Conservation (phyloP, 2,329 filamentous ascomycete genomes). For the Aureobasidium musti region DNA sequence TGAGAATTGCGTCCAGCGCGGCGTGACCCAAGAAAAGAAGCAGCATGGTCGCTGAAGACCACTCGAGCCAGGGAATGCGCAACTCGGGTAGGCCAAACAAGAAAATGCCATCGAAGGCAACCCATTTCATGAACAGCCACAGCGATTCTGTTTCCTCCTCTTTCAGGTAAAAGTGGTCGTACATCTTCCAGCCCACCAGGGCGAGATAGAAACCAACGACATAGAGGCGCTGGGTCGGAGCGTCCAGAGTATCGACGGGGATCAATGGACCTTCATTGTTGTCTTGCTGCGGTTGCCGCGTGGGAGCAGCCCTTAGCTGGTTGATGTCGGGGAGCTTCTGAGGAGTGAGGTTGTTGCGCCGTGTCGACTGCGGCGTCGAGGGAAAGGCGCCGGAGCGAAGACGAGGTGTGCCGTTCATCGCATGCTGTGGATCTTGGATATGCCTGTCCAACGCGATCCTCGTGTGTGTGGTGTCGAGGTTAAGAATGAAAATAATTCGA, state of each 20-base stretch:
- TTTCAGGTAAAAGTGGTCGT: slow-evolving; percentile 77
- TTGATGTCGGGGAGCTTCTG: slow-evolving; percentile 41
- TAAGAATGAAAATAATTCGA: background rate
- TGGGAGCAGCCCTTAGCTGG: slow-evolving; percentile 19
- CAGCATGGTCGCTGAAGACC: slow-evolving; percentile 73
- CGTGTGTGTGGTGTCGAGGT: background rate
- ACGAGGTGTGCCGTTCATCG: slow-evolving; percentile 82
- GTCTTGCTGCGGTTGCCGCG: background rate
- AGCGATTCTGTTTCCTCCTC: slow-evolving; percentile 86
- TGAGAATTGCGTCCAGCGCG: slow-evolving; percentile 77
- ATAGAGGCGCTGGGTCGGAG: slow-evolving; percentile 87
- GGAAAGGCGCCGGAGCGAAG: slow-evolving; percentile 75
- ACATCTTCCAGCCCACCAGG: slow-evolving; percentile 79
- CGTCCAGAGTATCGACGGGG: slow-evolving; percentile 78
- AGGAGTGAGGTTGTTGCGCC: slow-evolving; percentile 36
- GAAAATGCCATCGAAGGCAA: slow-evolving; percentile 79
- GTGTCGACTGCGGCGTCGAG: slow-evolving; percentile 61
- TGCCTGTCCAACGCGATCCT: background rate
- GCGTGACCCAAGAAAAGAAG: slow-evolving; percentile 71
- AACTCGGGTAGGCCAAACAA: slow-evolving; percentile 84
- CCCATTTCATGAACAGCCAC: slow-evolving; percentile 92
- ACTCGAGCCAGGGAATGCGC: slow-evolving; percentile 95
- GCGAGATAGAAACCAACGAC: slow-evolving; percentile 75
- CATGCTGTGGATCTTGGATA: slow-evolving; percentile 48
- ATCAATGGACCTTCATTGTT: slow-evolving; percentile 67